These are phyloP conservation scores for Amanita brunnescens DNA, from an alignment of 768 basidiomycete species.

Conservation along the genomic window DNA sequence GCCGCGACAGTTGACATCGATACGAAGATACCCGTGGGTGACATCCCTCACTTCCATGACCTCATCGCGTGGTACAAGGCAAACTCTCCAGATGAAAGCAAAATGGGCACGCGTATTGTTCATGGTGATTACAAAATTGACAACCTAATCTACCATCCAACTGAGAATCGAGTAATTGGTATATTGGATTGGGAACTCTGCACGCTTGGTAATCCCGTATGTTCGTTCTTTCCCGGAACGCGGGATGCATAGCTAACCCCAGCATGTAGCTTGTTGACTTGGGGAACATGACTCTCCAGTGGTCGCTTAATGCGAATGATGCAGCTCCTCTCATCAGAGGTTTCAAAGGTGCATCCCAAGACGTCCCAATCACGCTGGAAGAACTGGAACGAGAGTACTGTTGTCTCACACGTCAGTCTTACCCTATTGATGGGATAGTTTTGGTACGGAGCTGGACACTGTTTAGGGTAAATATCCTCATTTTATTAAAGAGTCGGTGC, in stretches of 20 bases:
- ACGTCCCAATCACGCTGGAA: slow-evolving; percentile 57
- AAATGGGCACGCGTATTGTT: slow-evolving; percentile 75
- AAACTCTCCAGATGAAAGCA: slow-evolving; percentile 70
- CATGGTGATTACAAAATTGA: slow-evolving; percentile 99
- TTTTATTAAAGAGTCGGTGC: neutral
- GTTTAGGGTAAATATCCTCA: slow-evolving; percentile 60
- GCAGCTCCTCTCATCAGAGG: slow-evolving; percentile 36
- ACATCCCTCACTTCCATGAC: slow-evolving; percentile 68
- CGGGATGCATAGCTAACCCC: neutral
- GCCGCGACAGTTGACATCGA: slow-evolving; percentile 60
- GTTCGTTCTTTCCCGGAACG: slow-evolving; percentile 20
- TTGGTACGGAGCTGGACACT: slow-evolving; percentile 85
- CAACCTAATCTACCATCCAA: slow-evolving; percentile 91
- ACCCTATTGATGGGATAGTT: slow-evolving; percentile 71
- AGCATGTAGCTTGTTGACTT: slow-evolving; percentile 68
- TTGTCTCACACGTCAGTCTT: slow-evolving; percentile 49
- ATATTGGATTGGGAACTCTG: slow-evolving; percentile 98
- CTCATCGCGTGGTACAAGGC: slow-evolving; percentile 68
- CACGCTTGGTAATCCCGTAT: slow-evolving; percentile 84
- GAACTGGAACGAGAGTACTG: slow-evolving; percentile 81
- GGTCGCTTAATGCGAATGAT: slow-evolving; percentile 46
- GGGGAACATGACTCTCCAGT: slow-evolving; percentile 83
- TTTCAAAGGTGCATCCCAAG: slow-evolving; percentile 51
- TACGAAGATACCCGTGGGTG: slow-evolving; percentile 47
- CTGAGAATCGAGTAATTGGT: slow-evolving; percentile 86